Evolutionary conservation across 257 asterid genomes (phyloP).

Genomic region (Cynanchum wilfordii): DNA sequence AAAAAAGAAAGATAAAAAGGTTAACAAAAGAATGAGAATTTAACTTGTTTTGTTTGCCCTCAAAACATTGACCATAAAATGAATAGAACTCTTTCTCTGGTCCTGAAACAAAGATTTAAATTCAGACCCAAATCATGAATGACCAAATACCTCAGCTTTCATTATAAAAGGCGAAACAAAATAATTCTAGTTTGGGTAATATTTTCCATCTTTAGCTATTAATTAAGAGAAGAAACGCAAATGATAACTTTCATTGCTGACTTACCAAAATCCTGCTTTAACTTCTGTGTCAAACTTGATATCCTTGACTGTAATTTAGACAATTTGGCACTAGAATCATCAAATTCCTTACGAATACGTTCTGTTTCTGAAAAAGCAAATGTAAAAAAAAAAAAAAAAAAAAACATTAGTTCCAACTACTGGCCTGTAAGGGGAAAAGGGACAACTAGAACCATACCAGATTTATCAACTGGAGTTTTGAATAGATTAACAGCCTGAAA

Average conservation of each 20-base stretch:
- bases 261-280: slow-evolving; percentile 88
- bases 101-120: slow-evolving; percentile 49
- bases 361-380: slow-evolving; percentile 65
- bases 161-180: slow-evolving; percentile 1
- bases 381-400: background rate
- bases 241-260: slow-evolving; percentile 15
- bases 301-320: slow-evolving; percentile 85
- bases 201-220: background rate
- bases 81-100: slow-evolving; percentile 89
- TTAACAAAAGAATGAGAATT: slow-evolving; percentile 19
- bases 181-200: background rate
- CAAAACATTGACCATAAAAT: slow-evolving; percentile 88
- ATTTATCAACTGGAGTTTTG: slow-evolving; percentile 73
- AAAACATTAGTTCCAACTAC: slow-evolving; percentile 21
- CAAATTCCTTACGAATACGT: slow-evolving; percentile 75
- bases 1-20: slow-evolving; percentile 6
- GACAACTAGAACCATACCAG: slow-evolving; percentile 55
- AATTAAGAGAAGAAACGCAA: slow-evolving; percentile 9
- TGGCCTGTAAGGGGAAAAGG: slow-evolving; percentile 8
- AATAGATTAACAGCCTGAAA: slow-evolving; percentile 69
- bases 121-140: slow-evolving; percentile 21
- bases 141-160: slow-evolving; percentile 2
- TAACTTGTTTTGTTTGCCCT: slow-evolving; percentile 88
- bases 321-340: slow-evolving; percentile 72
- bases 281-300: slow-evolving; percentile 76